These are phyloP conservation scores for Pisolithus microcarpus DNA, from an alignment of 768 basidiomycete genomes.

Conservation along the genomic window DNA sequence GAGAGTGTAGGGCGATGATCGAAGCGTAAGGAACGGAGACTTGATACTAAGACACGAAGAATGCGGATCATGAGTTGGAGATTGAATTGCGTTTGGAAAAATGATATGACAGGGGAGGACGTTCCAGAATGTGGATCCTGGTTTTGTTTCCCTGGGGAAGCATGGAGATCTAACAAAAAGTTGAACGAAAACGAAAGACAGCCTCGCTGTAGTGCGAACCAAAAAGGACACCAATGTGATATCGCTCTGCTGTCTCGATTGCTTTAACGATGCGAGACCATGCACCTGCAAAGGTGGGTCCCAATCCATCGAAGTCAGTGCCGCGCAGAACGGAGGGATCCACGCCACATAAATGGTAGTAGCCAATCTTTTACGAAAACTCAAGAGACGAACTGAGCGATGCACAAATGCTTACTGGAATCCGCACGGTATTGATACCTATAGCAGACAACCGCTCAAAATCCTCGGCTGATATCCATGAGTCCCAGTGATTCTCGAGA, in stretches of 20 bases:
- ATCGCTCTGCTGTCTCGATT: slow-evolving; percentile 47
- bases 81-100: slow-evolving; percentile 41
- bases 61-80: slow-evolving; percentile 42
- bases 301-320: slow-evolving; percentile 57
- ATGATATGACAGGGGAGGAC: slow-evolving; percentile 39
- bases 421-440: slow-evolving; percentile 54
- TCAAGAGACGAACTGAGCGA: neutral
- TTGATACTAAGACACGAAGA: slow-evolving; percentile 37
- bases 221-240: slow-evolving; percentile 68
- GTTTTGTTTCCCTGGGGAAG: slow-evolving; percentile 73
- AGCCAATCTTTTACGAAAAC: slow-evolving; percentile 48
- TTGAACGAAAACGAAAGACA: slow-evolving; percentile 13
- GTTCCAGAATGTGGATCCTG: slow-evolving; percentile 60
- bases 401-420: slow-evolving; percentile 54
- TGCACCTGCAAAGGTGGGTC: slow-evolving; percentile 50
- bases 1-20: slow-evolving; percentile 28
- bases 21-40: slow-evolving; percentile 44
- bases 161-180: slow-evolving; percentile 52
- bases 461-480: slow-evolving; percentile 48
- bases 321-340: slow-evolving; percentile 51
- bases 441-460: slow-evolving; percentile 46
- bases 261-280: slow-evolving; percentile 59
- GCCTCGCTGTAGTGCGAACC: slow-evolving; percentile 32
- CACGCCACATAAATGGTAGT: slow-evolving; percentile 58
- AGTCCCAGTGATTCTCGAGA: slow-evolving; percentile 43